These are phyloP conservation scores for Thermochaetoides dissita DNA, from an alignment of 2,329 filamentous ascomycete genomes.

Conservation along the genomic window DNA sequence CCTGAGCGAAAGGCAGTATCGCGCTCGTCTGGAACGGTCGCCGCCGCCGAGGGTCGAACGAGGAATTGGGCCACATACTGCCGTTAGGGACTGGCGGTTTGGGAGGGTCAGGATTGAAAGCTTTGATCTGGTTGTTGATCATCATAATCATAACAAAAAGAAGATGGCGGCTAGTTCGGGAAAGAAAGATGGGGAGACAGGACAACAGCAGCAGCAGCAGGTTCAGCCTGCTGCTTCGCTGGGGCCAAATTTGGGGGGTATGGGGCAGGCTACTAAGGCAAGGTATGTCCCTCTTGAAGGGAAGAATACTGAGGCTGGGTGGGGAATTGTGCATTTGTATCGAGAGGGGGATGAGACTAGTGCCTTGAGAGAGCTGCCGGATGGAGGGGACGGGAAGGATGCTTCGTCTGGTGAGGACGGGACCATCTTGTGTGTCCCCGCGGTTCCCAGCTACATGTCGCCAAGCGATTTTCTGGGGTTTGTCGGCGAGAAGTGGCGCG, in stretches of 20 bases:
- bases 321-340: slow-evolving; percentile 90
- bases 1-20: slow-evolving; percentile 27
- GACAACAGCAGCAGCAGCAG: slow-evolving; percentile 19
- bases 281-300: slow-evolving; percentile 58
- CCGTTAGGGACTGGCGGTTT: slow-evolving; percentile 63
- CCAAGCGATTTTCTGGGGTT: slow-evolving; percentile 85
- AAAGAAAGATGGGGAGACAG: slow-evolving; percentile 2
- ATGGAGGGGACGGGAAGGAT: slow-evolving; percentile 11
- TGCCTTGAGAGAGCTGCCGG: slow-evolving; percentile 1
- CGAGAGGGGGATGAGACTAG: slow-evolving; percentile 60
- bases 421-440: slow-evolving; percentile 82
- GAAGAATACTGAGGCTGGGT: slow-evolving; percentile 65
- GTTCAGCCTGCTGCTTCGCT: slow-evolving; percentile 21
- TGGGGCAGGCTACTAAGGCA: slow-evolving; percentile 70
- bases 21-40: slow-evolving; percentile 26
- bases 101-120: slow-evolving; percentile 66
- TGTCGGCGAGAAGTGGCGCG: slow-evolving; percentile 73
- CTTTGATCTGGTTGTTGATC: slow-evolving; percentile 49
- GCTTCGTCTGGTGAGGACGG: slow-evolving; percentile 22
- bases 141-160: slow-evolving; percentile 13
- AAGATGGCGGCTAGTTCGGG: slow-evolving; percentile 2
- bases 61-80: slow-evolving; percentile 33
- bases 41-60: slow-evolving; percentile 29
- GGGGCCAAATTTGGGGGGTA: slow-evolving; percentile 40
- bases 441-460: slow-evolving; percentile 86